Base-by-base conservation (phyloP, 1,284 basidiomycete species). In the Cutaneotrichosporon arboriforme region DNA sequence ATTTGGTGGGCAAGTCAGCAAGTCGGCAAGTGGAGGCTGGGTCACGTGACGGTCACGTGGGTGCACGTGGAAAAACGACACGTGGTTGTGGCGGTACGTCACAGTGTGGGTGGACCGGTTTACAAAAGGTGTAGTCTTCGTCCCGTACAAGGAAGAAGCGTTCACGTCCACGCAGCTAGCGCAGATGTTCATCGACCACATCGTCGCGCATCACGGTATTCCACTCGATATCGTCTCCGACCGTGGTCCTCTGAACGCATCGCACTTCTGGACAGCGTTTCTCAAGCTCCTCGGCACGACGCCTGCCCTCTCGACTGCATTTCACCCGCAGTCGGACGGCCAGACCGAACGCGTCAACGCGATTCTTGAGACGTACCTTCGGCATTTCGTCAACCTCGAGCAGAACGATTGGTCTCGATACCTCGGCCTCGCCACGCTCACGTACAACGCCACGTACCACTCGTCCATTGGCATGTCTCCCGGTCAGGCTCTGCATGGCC, bases 321-420 rank as follows among this genome's bases (percentile, higher is more conserved):
- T 41, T 21, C 69, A 69, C 41, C 61, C 66, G 0, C 55, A 67
- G 39, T 60, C 61, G 0, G 58, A 69, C 40, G 65, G 66, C 3
- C 65, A 65, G 41, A 61, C 62, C 13, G 58, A 70, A 45, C 44
- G 51, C 0, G 44, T 58, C 2, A 69, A 67, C 50, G 59, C 63
- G 49, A 35, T 47, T 8, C 12, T 68, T 2, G 63, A 66, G 18
- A 51, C 59, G n/a, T 66, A 64, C 46, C 52, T 71, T 15, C 57
- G 61, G 10, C 36, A 58, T 12, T 72, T 52, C 52, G 17, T 21
- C 4, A 69, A 74, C 23, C 61, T 68, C 22, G 64, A 77, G 17
- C 79, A 82, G 50, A 63, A 66, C 23, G 74, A 80, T 12, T 82
- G 80, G 81, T n/a, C 14, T 31, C 13, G 26, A 1, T 17, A 33